Evolutionary conservation across 75 land plant genomes (phyloP), one percentile per base, ranked within the genome.

Genomic region (Adiantum capillusveneris): DNA sequence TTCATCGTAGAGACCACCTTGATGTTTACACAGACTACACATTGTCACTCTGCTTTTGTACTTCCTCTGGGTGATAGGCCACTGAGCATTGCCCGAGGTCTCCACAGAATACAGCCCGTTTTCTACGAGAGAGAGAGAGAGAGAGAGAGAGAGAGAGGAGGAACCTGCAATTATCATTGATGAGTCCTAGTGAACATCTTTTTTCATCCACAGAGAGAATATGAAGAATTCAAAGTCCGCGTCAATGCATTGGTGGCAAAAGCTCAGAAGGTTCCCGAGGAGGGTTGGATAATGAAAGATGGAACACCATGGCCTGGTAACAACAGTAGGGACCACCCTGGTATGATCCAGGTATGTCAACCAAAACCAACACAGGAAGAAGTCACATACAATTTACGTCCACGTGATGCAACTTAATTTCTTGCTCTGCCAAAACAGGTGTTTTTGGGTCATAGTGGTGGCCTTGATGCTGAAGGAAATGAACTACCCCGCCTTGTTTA

Each of bases 261-360:
- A 21, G 76, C 76, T 26, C 76, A 73, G 27, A 78, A 78, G 65
- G 73, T 78, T 44, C 76, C 71, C 29, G 75, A 67, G 34, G 80
- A 72, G n/a, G 80, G 72, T 16, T 69, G 72, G 72, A 65, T 48
- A 26, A 69, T 69, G 72, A 71, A 69, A 43, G 72, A 69, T 68
- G 75, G 80, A 2, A 78, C 80, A 25, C 80, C 80, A n/a, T 78
- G 80, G 72, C 80, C 80, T 45, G 75, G 78, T 28, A 78, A 78
- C 54, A 72, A 68, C 50, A 65, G 58, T 0, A 50, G 67, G 16
- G 76, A 78, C 59, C 80, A 78, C 59, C 80, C 71, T 42, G 81
- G 81, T 31, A 73, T 73, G 81, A 78, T 78, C 13, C 76, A 78
- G 81, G 81, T 77, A 25, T 20, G 37, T 9, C 9, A 34, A 9